A percentile compares a stretch with the other conserved stretches of the same genome.
Evolutionary conservation across 768 basidiomycete species (phyloP).

Genomic region (Boletus insuetus): DNA sequence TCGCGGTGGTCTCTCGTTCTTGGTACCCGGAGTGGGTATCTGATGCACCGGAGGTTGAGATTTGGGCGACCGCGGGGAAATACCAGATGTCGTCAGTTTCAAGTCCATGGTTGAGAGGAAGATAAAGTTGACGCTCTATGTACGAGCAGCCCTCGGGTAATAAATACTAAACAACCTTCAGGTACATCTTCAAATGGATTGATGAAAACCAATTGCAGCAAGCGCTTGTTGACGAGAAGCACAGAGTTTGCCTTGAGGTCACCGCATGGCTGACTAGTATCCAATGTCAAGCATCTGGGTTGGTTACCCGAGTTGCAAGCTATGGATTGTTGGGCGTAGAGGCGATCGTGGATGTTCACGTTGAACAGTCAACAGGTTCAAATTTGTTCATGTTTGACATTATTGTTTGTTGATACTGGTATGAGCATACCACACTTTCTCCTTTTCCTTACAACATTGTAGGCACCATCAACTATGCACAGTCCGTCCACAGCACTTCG

Average conservation of each 20-base stretch:
- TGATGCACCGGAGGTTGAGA: constrained; percentile 46
- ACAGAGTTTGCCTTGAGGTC: background rate
- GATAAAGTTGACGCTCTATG: background rate
- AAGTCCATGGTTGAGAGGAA: constrained; percentile 7
- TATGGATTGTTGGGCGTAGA: too few species aligned
- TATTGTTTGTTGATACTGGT: too few species aligned
- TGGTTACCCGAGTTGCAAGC: too few species aligned
- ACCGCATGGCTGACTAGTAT: too few species aligned
- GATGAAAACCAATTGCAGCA: background rate
- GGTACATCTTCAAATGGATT: background rate
- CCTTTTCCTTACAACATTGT: too few species aligned
- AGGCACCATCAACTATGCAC: too few species aligned
- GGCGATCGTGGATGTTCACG: too few species aligned
- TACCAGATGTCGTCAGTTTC: background rate
- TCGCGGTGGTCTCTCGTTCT: constrained; percentile 35
- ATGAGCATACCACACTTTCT: too few species aligned
- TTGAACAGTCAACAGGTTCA: too few species aligned
- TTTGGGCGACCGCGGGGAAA: constrained; percentile 28
- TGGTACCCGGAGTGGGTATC: constrained; percentile 44
- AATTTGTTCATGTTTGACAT: too few species aligned
- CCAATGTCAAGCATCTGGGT: too few species aligned
- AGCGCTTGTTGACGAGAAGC: background rate
- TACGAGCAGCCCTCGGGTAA: background rate
- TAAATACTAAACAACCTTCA: background rate
- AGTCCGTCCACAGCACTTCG: too few species aligned